These are phyloP conservation scores for Colletotrichum melonis DNA, from an alignment of 2,329 filamentous ascomycete species.

Conservation along the genomic window DNA sequence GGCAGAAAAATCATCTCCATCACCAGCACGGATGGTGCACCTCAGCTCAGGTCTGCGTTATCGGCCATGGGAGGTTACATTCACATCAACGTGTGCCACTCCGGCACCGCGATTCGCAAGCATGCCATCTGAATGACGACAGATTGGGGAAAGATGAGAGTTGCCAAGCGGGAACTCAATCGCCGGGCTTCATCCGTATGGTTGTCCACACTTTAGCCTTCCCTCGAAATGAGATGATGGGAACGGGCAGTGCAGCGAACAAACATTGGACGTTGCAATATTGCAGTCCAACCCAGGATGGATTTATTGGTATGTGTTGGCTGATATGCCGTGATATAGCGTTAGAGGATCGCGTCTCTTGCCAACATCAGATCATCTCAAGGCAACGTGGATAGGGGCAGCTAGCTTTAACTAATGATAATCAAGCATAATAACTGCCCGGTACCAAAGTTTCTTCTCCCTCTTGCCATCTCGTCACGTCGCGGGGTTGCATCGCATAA, in stretches of 20 bases:
- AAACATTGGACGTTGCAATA: background rate
- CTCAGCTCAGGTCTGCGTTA: background rate
- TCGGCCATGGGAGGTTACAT: background rate
- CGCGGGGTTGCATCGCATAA: constrained; percentile 14
- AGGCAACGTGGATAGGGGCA: background rate
- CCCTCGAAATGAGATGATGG: background rate
- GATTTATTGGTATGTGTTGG: background rate
- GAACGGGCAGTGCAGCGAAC: background rate
- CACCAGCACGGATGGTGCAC: background rate
- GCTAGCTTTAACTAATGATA: background rate
- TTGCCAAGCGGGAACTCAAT: background rate
- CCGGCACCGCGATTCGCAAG: background rate
- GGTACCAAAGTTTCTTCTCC: background rate
- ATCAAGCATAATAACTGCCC: background rate
- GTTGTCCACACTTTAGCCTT: background rate
- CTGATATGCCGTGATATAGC: background rate
- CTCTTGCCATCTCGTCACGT: background rate
- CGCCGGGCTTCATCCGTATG: background rate
- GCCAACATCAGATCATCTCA: constrained; percentile 16
- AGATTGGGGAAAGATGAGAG: background rate
- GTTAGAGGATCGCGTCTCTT: background rate
- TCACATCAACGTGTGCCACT: background rate
- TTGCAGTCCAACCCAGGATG: background rate
- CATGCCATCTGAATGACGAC: constrained; percentile 8
- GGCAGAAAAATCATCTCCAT: background rate